These are phyloP conservation scores for Chlamydomonas incerta DNA, from an alignment of 139 green algal species.

Conservation along the genomic window DNA sequence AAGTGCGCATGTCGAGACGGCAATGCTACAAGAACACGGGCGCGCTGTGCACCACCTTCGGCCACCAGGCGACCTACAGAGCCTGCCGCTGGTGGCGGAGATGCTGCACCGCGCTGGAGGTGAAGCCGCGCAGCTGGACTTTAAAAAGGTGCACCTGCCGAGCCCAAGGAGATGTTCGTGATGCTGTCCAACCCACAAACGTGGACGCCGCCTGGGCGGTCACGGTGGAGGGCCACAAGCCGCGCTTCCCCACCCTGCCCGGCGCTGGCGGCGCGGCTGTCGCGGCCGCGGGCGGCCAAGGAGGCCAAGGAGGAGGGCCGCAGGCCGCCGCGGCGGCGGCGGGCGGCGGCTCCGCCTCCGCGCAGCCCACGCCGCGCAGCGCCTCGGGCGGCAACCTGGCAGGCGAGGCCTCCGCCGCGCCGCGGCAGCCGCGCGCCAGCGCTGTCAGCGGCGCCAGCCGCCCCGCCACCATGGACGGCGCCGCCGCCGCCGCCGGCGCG, in stretches of 20 bases:
- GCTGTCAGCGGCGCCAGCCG: not conserved
- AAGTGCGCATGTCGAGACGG: conserved; percentile 22
- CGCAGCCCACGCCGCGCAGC: no score
- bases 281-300: not conserved
- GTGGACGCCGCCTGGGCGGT: no score
- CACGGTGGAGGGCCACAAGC: no score
- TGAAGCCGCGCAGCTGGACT: conserved; percentile 42
- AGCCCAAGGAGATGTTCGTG: conserved; percentile 49
- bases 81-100: conserved; percentile 40
- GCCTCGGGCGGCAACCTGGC: no score
- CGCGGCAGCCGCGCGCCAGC: not conserved
- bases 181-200: conserved; percentile 57
- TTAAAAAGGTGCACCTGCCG: conserved; percentile 52
- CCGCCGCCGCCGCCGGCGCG: not conserved
- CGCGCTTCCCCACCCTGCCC: not conserved
- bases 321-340: not conserved
- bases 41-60: conserved; percentile 36
- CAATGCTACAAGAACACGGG: no score
- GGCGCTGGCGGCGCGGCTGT: conserved; percentile 1
- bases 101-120: conserved; percentile 50
- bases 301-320: not conserved
- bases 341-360: not conserved
- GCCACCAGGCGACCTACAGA: conserved; percentile 55
- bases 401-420: not conserved
- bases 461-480: not conserved